Percentiles rank a stretch among this genome's conserved stretches.
Conservation (phyloP, 2,329 filamentous ascomycete species). For the Myriosclerotinia scirpicola region DNA sequence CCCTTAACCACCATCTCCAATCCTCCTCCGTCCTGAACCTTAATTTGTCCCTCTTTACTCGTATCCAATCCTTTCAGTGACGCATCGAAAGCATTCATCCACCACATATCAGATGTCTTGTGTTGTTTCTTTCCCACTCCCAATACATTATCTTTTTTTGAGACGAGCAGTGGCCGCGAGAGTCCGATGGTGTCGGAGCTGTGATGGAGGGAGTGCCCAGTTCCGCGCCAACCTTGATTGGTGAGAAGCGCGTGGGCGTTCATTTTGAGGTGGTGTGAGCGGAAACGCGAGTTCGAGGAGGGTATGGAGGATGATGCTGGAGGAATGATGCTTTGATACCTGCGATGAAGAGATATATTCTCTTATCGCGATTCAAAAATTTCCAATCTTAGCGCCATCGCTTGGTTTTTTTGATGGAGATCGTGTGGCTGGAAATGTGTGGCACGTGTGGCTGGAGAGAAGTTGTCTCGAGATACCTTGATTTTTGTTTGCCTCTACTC, state of each 20-base stretch:
- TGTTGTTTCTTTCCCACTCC: constrained; percentile 78
- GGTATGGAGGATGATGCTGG: background rate
- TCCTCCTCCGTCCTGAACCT: constrained; percentile 56
- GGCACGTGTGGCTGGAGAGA: background rate
- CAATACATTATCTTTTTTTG: constrained; percentile 76
- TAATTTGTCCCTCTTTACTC: constrained; percentile 54
- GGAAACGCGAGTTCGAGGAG: background rate
- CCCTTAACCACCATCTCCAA: constrained; percentile 58
- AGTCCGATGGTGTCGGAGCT: constrained; percentile 72
- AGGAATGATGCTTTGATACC: background rate
- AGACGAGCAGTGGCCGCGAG: constrained; percentile 77
- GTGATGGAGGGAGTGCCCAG: constrained; percentile 82
- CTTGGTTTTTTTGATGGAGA: constrained; percentile 1
- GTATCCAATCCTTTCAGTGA: constrained; percentile 79
- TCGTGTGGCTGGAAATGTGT: background rate
- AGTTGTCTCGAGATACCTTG: background rate
- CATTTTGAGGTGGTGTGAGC: constrained; percentile 54
- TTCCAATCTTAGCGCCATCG: constrained; percentile 21
- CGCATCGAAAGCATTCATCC: constrained; percentile 91
- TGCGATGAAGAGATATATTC: constrained; percentile 20
- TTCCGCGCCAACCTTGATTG: constrained; percentile 85
- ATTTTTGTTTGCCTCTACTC: background rate
- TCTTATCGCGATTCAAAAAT: constrained; percentile 23
- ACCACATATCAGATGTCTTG: constrained; percentile 80
- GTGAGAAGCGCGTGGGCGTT: constrained; percentile 80